Base-by-base conservation (phyloP, 2,329 filamentous ascomycete genomes). In the Phaeophleospora eucalypticola region DNA sequence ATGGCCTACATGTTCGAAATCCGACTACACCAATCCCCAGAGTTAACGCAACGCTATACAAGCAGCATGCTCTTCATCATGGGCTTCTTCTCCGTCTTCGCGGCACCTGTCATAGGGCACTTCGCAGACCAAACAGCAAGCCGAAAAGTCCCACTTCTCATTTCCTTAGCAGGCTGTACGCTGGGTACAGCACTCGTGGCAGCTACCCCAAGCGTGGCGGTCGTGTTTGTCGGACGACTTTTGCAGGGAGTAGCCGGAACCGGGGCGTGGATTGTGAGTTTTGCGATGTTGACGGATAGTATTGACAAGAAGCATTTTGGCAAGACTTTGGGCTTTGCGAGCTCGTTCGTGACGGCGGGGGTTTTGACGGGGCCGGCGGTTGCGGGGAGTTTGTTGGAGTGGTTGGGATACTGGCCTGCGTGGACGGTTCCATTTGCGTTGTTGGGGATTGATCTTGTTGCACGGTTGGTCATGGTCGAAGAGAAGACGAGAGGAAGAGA, bases 41-140 rank as follows among this genome's bases (percentile, higher is more conserved):
- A 45, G 21, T 41, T 43, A 8, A 56, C 53, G 7, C 53, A 56
- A 33, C 41, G 46, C 17, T 43, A 47, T 15, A 50, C 51, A 2
- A 50, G 51, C 10, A 41, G 45, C 4, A 19, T 56, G 4, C 44
- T 56, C 19, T 49, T 48, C 33, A 37, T 53, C 20, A 71, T 69
- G 55, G 77, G 75, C 16, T 66, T 61, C 66, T 75, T 69, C 57
- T 71, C 64, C 18, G 60, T 62, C 27, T 62, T 68, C 10, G 70
- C 53, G n/a, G 51, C 48, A 3, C 53, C 53, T 14, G 44, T 54
- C 16, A 53, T 56, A 3, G 53, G 48, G 14, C 48, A 54, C 27
- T 47, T 52, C 24, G 51, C 51, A 7, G 53, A 56, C 18, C 38
- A 46, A 18, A 48, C 41, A 16, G 18, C 46, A 0, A 47, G 43